Base-by-base conservation (phyloP, 2,329 filamentous ascomycete genomes). In the Endoconidiophora polonica region DNA sequence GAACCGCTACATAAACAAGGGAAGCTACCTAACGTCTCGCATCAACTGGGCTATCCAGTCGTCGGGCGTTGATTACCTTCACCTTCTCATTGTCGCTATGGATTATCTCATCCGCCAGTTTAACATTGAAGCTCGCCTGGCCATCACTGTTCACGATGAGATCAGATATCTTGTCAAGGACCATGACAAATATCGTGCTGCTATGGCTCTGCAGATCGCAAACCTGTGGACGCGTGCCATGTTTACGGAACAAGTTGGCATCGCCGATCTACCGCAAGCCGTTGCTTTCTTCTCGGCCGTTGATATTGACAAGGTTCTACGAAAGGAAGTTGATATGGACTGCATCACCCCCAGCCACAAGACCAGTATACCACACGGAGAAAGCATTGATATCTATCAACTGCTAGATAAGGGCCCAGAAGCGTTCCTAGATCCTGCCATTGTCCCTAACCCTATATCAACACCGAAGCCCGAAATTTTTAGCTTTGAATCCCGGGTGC, bases 11-110 rank as follows among this genome's bases (percentile, higher is more conserved):
- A 80, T 98, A 58, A 85, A 76, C 63, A 91, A 86, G 60, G 87
- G 88, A 36, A 86, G 82, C 20, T 98, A 94, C 66, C 81, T 98
- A 68, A 95, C 91, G 1, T 93, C 84, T 16, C 81, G 93, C 33
- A 96, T 98, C 66, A 98, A 98, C 62, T 98, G 91, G 91, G 91
- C 91, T 2, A 96, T 98, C 57, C 91, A 98, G 60, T 95, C 88
- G 1, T 94, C 86, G 0, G 91, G 93, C 4, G 90, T 96, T 3
- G 93, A 98, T 63, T 98, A 98, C 63, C 75, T 98, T 2, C 91
- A 98, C 60, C 77, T 98, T 3, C 74, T 98, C 16, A 86, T 98
- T 55, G 77, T 96, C 2, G 74, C 79, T 12, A 98, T 98, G 93
- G 88, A 96, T 61, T 94, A 94, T 60, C 73, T 98, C 2, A 81